Conservation (phyloP, 192 early-diverging fungal species). For the Phycomyces nitens region DNA sequence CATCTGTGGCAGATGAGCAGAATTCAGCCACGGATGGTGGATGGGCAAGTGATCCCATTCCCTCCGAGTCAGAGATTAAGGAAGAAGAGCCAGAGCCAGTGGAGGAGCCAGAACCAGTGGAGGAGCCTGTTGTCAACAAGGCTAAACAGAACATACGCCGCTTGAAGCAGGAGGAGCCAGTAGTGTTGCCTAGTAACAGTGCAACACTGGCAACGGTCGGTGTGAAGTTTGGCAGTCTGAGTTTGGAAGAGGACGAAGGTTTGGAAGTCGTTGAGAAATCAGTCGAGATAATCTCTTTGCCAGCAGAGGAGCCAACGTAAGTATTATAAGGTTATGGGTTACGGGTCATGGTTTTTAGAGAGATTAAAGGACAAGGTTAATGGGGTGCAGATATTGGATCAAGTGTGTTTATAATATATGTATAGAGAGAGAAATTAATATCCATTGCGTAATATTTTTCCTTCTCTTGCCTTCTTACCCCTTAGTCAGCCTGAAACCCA, state of each 20-base stretch:
- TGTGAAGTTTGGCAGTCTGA: conserved; percentile 79
- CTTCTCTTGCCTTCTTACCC: no score
- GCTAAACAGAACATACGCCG: conserved; percentile 52
- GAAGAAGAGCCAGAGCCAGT: background rate
- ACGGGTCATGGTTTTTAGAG: no score
- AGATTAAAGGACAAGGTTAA: no score
- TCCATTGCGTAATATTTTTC: no score
- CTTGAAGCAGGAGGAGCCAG: conserved; percentile 82
- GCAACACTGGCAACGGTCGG: conserved; percentile 62
- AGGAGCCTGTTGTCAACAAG: background rate
- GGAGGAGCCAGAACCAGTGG: background rate
- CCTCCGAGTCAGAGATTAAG: background rate
- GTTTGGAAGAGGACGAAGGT: conserved; percentile 51
- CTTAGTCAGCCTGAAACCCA: no score
- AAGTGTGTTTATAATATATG: no score
- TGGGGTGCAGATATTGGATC: no score
- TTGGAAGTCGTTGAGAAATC: conserved; percentile 15
- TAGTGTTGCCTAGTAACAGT: conserved; percentile 77
- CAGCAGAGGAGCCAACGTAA: no score
- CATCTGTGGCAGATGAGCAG: conserved; percentile 9
- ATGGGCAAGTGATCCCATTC: background rate
- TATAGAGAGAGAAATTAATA: no score
- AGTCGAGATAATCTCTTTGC: no score
- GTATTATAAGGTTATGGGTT: no score
- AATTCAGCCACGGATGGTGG: background rate